A percentile compares a stretch with the other conserved stretches of the same genome.
These are phyloP conservation scores for Chondrostereum purpureum DNA, from an alignment of 1,284 basidiomycete genomes.

Conservation along the genomic window DNA sequence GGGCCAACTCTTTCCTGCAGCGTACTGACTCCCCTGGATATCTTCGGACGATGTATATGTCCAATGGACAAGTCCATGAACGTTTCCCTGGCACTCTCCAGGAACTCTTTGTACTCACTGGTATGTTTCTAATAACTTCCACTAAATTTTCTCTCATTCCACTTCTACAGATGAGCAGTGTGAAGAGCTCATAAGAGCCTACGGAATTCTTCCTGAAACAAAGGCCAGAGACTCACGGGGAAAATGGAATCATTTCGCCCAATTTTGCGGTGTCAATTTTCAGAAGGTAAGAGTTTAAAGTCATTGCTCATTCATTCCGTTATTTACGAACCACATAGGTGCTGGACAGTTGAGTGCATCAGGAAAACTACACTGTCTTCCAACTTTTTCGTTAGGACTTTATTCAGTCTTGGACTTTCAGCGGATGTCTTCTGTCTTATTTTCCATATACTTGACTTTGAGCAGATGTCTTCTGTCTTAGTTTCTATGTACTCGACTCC, in stretches of 20 bases:
- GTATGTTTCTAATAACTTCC: not conserved
- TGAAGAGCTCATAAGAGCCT: constrained; percentile 14
- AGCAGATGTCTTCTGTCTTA: too few relatives aligned
- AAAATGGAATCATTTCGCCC: constrained; percentile 16
- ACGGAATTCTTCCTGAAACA: constrained; percentile 12
- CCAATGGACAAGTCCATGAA: not conserved
- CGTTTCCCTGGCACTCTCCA: not conserved
- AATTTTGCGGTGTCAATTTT: constrained; percentile 18
- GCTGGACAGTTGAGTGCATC: not conserved
- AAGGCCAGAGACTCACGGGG: constrained; percentile 11
- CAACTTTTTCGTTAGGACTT: not conserved
- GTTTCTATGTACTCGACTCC: too few relatives aligned
- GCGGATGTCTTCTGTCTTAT: too few relatives aligned
- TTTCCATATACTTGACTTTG: not conserved
- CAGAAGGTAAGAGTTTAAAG: constrained; percentile 17
- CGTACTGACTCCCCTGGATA: not conserved
- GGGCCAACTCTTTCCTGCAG: not conserved
- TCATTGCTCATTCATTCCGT: too few relatives aligned
- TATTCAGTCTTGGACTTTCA: not conserved
- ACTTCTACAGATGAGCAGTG: not conserved
- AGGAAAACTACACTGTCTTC: not conserved
- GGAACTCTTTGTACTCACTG: not conserved
- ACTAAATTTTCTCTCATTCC: not conserved
- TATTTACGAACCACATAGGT: too few relatives aligned
- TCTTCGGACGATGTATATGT: not conserved